Evolutionary conservation across 768 basidiomycete genomes (phyloP), one percentile per base, ranked within the genome.

Genomic region (Termitomyces sp.): DNA sequence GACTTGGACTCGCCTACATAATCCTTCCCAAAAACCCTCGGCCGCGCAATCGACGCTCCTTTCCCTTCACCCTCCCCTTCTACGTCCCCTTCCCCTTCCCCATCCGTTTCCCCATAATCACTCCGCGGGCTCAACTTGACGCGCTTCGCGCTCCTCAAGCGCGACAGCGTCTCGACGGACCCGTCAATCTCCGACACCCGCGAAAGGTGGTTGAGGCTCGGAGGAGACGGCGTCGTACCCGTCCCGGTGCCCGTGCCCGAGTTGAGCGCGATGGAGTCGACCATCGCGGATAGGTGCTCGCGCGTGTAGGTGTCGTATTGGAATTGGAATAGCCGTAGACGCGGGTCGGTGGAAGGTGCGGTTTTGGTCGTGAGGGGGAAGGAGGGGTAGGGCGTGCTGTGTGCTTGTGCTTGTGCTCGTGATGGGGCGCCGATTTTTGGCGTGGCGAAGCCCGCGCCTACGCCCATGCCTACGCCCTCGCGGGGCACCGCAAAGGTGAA

Each of bases 251-350:
- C 75, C n/a, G 79, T 74, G 0, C 76, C 78, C 55, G 89, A 87
- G 0, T 89, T 87, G 43, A 89, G 76, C n/a, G 93, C 94, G 61
- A 98, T 95, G 2, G 93, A 92, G 64, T 97, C 95, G 2, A 96
- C 94, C 74, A 98, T 83, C 0, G 91, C 93, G 2, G 93, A 93
- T 46, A 98, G 83, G 69, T 97, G 93, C 23, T 96, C 91, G 47
- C 94, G 85, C 1, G 96, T 99, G 68, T 91, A 95, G 0, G 96
- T 98, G 71, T 99, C 96, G 68, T 98, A 98, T 63, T 93, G 87
- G 54, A 95, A 91, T 68, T 94, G 90, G 74, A 98, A 98, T 40
- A 98, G 80, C 13, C 88, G 86, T 12, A 94, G 82, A 32, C 87
- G 86, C 2, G 91, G 86, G 67, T 93, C 91, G 30, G 86, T 88